Percentiles rank a stretch among this genome's conserved stretches.
Conservation (phyloP, 2,329 filamentous ascomycete species). For the Ambrosiella xylebori region DNA sequence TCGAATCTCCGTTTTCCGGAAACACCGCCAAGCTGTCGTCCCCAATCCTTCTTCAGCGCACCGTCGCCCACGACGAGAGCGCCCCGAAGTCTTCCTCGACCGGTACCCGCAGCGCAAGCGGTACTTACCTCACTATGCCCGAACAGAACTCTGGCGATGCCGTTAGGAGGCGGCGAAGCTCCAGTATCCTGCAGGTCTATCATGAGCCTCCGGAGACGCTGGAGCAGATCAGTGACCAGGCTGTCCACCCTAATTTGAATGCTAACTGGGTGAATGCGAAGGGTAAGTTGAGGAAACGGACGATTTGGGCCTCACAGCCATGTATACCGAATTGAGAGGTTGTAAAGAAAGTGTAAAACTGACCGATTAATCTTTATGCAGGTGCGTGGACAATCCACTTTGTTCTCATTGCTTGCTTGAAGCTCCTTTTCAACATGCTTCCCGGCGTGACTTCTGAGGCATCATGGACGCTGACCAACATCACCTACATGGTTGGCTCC, state of each 20-base stretch:
- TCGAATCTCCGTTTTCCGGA: conserved; percentile 13
- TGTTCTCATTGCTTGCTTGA: conserved; percentile 76
- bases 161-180: conserved; percentile 79
- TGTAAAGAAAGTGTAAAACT: not conserved
- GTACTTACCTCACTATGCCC: conserved; percentile 40
- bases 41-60: conserved; percentile 68
- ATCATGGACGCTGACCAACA: conserved; percentile 96
- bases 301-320: no score
- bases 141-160: conserved; percentile 36
- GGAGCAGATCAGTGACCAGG: conserved; percentile 95
- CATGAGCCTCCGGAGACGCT: conserved; percentile 92
- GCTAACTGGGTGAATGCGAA: conserved; percentile 99
- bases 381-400: conserved; percentile 97
- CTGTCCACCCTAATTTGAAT: conserved; percentile 84
- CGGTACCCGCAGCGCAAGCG: conserved; percentile 21
- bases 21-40: conserved; percentile 96
- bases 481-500: conserved; percentile 96
- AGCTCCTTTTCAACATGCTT: conserved; percentile 94
- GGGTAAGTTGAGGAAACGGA: conserved; percentile 35
- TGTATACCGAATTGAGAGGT: no score
- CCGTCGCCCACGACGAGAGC: conserved; percentile 80
- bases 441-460: conserved; percentile 94
- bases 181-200: conserved; percentile 82
- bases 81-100: conserved; percentile 39
- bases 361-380: conserved; percentile 22